Evolutionary conservation across 2,329 filamentous ascomycete genomes (phyloP), one percentile per base, ranked within the genome.

Genomic region (Aspergillus melleus): DNA sequence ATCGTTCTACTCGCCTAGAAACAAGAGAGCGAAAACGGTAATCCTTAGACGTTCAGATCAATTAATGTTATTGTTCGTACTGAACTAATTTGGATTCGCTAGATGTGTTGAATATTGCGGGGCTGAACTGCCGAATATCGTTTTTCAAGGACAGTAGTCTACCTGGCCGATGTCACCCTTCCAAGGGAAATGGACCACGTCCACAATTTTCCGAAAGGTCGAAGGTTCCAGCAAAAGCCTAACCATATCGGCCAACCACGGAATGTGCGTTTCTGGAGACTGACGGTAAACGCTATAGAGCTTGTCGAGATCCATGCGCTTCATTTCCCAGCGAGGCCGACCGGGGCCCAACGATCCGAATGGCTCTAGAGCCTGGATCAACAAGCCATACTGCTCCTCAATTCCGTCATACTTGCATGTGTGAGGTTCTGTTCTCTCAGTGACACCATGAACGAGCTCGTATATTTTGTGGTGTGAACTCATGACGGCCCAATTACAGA

Each of bases 171-270:
- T 44, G 39, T 62, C 49, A 0, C 68, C 64, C 4, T 16, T 26
- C 68, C 67, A 70, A 24, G 61, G 53, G 61, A 60, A 70, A 61
- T 71, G 68, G 4, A 71, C 64, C 14, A 68, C 63, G 58, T 70
- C 64, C 4, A 66, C 57, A 36, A 70, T 66, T 24, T 51, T 63
- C 14, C 68, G 56, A 52, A 69, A 52, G 2, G 55, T 62, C 11
- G 36, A 36, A 3, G 66, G 69, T 6, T 65, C n/a, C 2, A 70
- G 51, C 24, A 70, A 39, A 20, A 55, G 63, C 10, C 64, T 49
- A 6, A 60, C 58, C 10, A 57, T 58, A 60, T 67, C 66, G 10
- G 66, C 68, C 26, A 69, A 46, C 66, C 68, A 68, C 8, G 66
- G 57, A 3, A 55, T 19, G 52, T 63, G 54, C 8, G 53, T 42